Evolutionary conservation across 108 stramenopile species (phyloP).

Genomic region (Seminavis robusta): DNA sequence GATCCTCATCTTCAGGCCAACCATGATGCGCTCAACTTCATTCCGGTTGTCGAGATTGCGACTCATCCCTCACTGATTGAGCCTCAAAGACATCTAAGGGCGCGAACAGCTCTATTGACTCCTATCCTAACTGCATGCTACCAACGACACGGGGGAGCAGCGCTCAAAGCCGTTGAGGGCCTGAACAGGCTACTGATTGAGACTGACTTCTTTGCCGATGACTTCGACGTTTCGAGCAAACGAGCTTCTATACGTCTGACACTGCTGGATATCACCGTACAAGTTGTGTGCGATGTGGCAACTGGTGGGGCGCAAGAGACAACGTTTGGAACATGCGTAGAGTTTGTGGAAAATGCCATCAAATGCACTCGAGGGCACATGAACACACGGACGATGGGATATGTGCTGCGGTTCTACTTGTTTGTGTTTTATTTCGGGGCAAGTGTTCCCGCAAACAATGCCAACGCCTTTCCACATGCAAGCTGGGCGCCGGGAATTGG

Average conservation of each 20-base stretch:
- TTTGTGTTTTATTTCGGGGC: slow-evolving; percentile 86
- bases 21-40: slow-evolving; percentile 72
- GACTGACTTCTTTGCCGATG: slow-evolving; percentile 62
- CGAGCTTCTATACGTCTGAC: slow-evolving; percentile 49
- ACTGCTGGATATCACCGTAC: slow-evolving; percentile 70
- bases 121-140: slow-evolving; percentile 88
- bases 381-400: slow-evolving; percentile 73
- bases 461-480: background rate
- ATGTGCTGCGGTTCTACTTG: slow-evolving; percentile 70
- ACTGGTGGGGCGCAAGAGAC: slow-evolving; percentile 72
- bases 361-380: slow-evolving; percentile 62
- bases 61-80: too few relatives aligned
- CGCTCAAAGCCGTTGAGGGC: slow-evolving; percentile 78
- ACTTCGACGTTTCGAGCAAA: slow-evolving; percentile 36
- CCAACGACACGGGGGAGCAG: slow-evolving; percentile 79
- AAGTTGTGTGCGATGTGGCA: slow-evolving; percentile 85
- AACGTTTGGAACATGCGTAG: slow-evolving; percentile 62
- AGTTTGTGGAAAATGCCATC: slow-evolving; percentile 75
- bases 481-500: background rate
- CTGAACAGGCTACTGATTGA: slow-evolving; percentile 58
- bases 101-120: slow-evolving; percentile 54
- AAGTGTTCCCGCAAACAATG: slow-evolving; percentile 40
- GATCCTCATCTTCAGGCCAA: too few relatives aligned
- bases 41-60: slow-evolving; percentile 59
- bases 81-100: slow-evolving; percentile 46